Conservation (phyloP, 345 rosid species). For the Pistacia vera region DNA sequence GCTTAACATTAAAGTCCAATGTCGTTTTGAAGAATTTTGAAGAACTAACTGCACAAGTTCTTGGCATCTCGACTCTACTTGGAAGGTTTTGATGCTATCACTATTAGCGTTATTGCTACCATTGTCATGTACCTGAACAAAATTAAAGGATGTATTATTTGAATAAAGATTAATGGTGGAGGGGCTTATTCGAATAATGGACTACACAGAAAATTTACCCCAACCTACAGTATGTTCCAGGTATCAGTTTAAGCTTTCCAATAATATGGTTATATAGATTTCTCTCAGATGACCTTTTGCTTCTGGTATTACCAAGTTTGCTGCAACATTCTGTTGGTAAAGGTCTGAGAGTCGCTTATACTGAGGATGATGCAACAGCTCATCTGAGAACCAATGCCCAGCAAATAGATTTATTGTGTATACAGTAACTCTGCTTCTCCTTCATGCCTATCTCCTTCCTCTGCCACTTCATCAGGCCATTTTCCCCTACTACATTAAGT, state of each 20-base stretch:
- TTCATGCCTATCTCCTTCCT: constrained; percentile 47
- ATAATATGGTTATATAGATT: neutral
- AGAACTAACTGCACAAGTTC: constrained; percentile 58
- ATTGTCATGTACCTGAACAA: constrained; percentile 31
- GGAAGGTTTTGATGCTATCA: constrained; percentile 27
- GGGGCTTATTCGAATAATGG: neutral
- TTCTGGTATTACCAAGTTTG: constrained; percentile 34
- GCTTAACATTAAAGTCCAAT: constrained; percentile 37
- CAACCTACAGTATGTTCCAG: too few species aligned
- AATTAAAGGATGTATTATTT: neutral
- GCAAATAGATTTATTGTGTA: constrained; percentile 51
- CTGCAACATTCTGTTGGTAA: constrained; percentile 42
- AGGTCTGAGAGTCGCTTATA: constrained; percentile 45
- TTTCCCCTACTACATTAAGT: constrained; percentile 67
- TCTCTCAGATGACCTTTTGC: constrained; percentile 39
- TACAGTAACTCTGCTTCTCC: constrained; percentile 63
- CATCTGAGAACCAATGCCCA: constrained; percentile 31
- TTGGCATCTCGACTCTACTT: constrained; percentile 65
- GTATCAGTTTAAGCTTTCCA: too few species aligned
- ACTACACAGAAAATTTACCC: too few species aligned
- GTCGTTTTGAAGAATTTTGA: constrained; percentile 25
- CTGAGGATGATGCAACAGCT: constrained; percentile 41
- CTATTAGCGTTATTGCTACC: neutral
- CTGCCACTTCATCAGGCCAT: constrained; percentile 70
- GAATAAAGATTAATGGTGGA: too few species aligned